Base-by-base conservation (phyloP, 2,329 filamentous ascomycete species). In the Chaetomiaceae sp. region DNA sequence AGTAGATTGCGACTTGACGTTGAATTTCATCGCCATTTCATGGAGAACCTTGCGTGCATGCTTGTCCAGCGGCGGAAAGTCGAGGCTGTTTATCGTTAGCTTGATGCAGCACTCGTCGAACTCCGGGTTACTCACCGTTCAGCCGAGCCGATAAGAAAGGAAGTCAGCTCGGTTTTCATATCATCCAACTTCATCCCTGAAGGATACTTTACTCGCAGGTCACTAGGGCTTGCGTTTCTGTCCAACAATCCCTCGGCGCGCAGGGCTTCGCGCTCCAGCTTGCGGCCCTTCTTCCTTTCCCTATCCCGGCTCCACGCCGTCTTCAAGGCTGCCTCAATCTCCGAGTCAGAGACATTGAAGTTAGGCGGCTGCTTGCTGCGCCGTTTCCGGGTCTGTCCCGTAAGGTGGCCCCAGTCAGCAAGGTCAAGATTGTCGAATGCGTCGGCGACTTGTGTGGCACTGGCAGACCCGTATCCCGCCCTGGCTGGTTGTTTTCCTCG, bases 41-140 rank as follows among this genome's bases (percentile, higher is more conserved):
- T 99, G 93, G 16, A 97, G 76, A 5, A 83, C 72, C 65, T 89
- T 91, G 44, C 93, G 85, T 34, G 85, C 79, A 39, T 78, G 70
- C 55, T 89, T 88, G 50, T 88, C 83, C 83, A 97, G 95, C 0
- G 92, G 89, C 3, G 92, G 89, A 20, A 97, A 73, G 4, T 82
- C 73, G 5, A 93, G 74, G 40, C 87, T 90, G 56, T 25, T 48
- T 27, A 12, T 25, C 7, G 55, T 52, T 45, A 42, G 47, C 55
- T 38, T 35, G 5, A 12, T 45, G 33, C 10, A 21, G 13, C 10
- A n/a, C 21, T 13, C 10, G 14, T 33, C 14, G 13, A 41, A 39
- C 17, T n/a, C 31, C 4, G 14, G 33, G 21, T 19, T 62, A 27
- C 45, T 62, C 72, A 89, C 84, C 76, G 83, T 59, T 83, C 74